These are phyloP conservation scores for Heracleum sosnowskyi DNA, from an alignment of 129 eudicot species.

Conservation along the genomic window DNA sequence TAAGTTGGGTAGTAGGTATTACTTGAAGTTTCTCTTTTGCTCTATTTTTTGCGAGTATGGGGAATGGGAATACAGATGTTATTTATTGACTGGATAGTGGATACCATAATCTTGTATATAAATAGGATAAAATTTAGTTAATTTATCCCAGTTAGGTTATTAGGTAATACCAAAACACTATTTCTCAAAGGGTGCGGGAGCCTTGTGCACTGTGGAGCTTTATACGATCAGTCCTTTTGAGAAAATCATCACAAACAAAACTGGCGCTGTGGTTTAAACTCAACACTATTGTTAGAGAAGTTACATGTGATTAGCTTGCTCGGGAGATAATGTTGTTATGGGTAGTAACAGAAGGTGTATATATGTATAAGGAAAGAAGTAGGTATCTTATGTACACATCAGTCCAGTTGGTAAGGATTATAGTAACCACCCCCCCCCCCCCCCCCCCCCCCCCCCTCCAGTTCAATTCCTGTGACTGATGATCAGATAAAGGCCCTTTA, in stretches of 20 bases:
- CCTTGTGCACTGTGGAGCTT: not conserved
- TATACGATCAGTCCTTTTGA: too few species aligned
- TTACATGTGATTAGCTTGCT: not conserved
- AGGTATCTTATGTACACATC: not conserved
- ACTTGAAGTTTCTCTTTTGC: not conserved
- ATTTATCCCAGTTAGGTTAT: not conserved
- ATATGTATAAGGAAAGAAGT: too few species aligned
- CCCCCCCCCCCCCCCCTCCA: too few species aligned
- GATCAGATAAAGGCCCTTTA: not conserved
- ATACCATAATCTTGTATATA: not conserved
- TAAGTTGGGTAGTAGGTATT: not conserved
- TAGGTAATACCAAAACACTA: not conserved
- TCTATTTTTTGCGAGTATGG: not conserved
- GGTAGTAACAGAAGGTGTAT: too few species aligned
- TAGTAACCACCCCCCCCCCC: too few species aligned
- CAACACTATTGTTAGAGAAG: slow-evolving; percentile 19
- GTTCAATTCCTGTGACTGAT: not conserved
- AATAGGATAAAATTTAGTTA: not conserved
- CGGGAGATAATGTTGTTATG: not conserved
- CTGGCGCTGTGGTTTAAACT: too few species aligned
- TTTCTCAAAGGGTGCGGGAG: not conserved
- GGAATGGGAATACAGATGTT: not conserved
- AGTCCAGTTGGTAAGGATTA: not conserved
- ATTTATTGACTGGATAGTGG: not conserved
- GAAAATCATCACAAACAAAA: too few species aligned